Conservation (phyloP, 352 stramenopile genomes). For the Globisporangium echinulatum region DNA sequence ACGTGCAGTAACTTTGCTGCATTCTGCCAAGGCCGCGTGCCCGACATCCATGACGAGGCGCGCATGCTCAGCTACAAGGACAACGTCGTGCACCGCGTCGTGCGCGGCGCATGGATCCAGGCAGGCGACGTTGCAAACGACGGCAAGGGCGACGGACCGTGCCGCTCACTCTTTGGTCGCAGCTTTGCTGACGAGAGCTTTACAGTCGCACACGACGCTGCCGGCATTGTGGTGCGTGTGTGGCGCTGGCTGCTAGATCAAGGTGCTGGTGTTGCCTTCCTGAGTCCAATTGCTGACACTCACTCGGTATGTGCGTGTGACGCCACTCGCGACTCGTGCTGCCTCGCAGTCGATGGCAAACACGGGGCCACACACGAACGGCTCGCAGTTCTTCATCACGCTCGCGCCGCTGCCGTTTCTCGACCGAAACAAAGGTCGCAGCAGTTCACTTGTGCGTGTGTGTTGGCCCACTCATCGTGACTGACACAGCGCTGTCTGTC, state of each 20-base stretch:
- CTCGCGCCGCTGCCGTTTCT: conserved; percentile 57
- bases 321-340: not conserved
- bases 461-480: no score
- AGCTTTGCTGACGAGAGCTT: conserved; percentile 76
- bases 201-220: conserved; percentile 48
- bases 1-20: conserved; percentile 75
- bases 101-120: conserved; percentile 69
- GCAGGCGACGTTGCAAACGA: conserved; percentile 45
- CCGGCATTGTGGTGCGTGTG: conserved; percentile 48
- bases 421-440: conserved; percentile 58
- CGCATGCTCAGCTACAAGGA: conserved; percentile 42
- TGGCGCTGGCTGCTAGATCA: not conserved
- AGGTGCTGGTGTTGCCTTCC: not conserved
- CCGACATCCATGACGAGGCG: conserved; percentile 31
- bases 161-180: conserved; percentile 49
- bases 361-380: conserved; percentile 92
- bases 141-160: conserved; percentile 39
- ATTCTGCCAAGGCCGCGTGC: conserved; percentile 50
- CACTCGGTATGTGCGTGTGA: no score
- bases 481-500: not conserved
- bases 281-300: not conserved
- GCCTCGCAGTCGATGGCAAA: conserved; percentile 93
- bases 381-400: conserved; percentile 99
- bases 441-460: no score
- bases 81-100: conserved; percentile 56